Evolutionary conservation across 2,329 filamentous ascomycete species (phyloP).

Genomic region (Annulohypoxylon truncatum): DNA sequence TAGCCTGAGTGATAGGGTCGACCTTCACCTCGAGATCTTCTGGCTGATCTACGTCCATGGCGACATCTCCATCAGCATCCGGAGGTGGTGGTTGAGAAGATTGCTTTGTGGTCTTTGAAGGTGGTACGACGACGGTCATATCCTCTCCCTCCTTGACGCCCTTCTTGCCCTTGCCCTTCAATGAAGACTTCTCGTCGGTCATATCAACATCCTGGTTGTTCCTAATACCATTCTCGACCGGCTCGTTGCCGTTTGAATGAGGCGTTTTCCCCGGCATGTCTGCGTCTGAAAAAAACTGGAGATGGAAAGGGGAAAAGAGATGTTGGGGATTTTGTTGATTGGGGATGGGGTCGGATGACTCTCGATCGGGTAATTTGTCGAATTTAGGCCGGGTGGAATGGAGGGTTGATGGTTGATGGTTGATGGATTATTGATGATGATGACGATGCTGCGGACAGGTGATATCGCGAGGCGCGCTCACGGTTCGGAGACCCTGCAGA

Average conservation of each 20-base stretch:
- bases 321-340: constrained; percentile 16
- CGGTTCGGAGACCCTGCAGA: constrained; percentile 41
- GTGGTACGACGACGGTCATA: constrained; percentile 85
- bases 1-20: constrained; percentile 69
- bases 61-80: constrained; percentile 75
- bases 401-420: constrained; percentile 16
- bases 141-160: constrained; percentile 74
- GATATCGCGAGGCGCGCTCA: constrained; percentile 43
- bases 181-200: constrained; percentile 70
- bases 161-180: constrained; percentile 73
- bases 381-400: constrained; percentile 23
- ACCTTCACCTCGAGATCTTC: constrained; percentile 65
- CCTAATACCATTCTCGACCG: constrained; percentile 74
- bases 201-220: constrained; percentile 77
- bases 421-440: constrained; percentile 11
- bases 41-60: constrained; percentile 72
- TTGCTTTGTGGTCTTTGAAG: constrained; percentile 72
- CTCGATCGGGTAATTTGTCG: constrained; percentile 33
- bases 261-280: constrained; percentile 79
- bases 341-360: constrained; percentile 37
- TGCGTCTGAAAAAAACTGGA: constrained; percentile 34
- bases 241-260: constrained; percentile 77
- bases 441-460: constrained; percentile 28
- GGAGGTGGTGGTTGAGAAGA: constrained; percentile 66
- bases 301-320: constrained; percentile 32